Evolutionary conservation across 768 basidiomycete genomes (phyloP).

Genomic region (Boletales sp.): DNA sequence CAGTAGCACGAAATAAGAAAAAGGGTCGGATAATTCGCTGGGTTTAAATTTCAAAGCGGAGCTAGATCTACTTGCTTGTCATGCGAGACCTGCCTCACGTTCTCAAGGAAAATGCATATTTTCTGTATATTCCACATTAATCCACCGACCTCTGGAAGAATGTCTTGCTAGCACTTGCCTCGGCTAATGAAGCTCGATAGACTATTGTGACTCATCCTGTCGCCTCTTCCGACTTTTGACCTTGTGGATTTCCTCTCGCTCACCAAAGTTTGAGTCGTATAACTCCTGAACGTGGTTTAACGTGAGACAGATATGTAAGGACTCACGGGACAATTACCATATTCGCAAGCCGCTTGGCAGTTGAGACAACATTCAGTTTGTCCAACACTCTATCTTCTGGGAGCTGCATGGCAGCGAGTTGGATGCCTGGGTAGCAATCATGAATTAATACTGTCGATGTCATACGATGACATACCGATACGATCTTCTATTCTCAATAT

Average conservation of each 20-base stretch:
- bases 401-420: conserved; percentile 68
- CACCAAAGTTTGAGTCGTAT: conserved; percentile 86
- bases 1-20: too few relatives aligned
- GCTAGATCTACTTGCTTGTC: not conserved
- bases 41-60: conserved; percentile 15
- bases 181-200: not conserved
- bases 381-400: conserved; percentile 82
- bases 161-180: conserved; percentile 8
- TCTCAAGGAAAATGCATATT: too few relatives aligned
- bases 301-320: not conserved
- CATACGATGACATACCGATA: conserved; percentile 58
- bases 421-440: conserved; percentile 48
- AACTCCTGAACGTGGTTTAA: conserved; percentile 54
- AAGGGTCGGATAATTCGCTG: conserved; percentile 7
- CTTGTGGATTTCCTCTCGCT: conserved; percentile 78
- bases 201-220: conserved; percentile 1
- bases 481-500: conserved; percentile 81
- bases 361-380: conserved; percentile 83
- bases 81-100: too few relatives aligned
- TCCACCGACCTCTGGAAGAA: not conserved
- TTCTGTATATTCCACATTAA: not conserved
- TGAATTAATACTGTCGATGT: not conserved
- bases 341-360: conserved; percentile 87
- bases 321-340: conserved; percentile 56
- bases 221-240: conserved; percentile 44